Evolutionary conservation across 2,329 filamentous ascomycete species (phyloP), one percentile per base, ranked within the genome.

Genomic region (Waltergamsia citrina): DNA sequence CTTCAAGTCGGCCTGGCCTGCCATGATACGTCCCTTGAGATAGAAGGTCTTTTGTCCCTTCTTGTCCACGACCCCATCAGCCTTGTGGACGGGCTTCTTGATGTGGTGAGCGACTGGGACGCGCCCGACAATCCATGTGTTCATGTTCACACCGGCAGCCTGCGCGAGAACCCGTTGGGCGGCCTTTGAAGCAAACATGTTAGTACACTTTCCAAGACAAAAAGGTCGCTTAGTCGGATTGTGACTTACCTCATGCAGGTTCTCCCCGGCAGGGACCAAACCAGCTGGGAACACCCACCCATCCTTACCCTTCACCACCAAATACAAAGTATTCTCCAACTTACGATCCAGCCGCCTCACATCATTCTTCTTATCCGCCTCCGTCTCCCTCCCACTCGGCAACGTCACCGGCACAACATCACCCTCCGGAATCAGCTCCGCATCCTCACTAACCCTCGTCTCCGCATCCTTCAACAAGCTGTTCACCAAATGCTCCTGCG

Each of bases 81-180:
- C 52, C 46, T 57, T 54, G 51, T 65, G 47, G 48, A 56, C 45
- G 46, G 69, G 69, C 40, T 63, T 63, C 40, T 63, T 64, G 44
- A 84, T 68, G 50, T 83, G 63, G 61, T 95, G 83, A 18, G 88
- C 90, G 38, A 95, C 74, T 9, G 92, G 92, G 38, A 83, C 82
- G 48, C 87, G 87, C 40, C 87, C 90, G 33, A 98, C 84, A 46
- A 96, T 76, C 88, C 92, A 98, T 36, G 87, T 95, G 67, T 96
- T 96, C 88, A 98, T 96, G 69, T 98, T 93, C 40, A 84, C 63
- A 38, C 92, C 92, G 8, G 81, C 87, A 4, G 85, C 69, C 48
- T 85, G 71, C 34, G 80, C 68, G 17, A 96, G 69, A 35, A 87
- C 78, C 39, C 87, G 75, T 52, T 86, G 75, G 24, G 90, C 87